A percentile compares a stretch with the other conserved stretches of the same genome.
phyloP scores from a whole-genome alignment of 305 asterid species.

The Petunia hybrid region DNA sequence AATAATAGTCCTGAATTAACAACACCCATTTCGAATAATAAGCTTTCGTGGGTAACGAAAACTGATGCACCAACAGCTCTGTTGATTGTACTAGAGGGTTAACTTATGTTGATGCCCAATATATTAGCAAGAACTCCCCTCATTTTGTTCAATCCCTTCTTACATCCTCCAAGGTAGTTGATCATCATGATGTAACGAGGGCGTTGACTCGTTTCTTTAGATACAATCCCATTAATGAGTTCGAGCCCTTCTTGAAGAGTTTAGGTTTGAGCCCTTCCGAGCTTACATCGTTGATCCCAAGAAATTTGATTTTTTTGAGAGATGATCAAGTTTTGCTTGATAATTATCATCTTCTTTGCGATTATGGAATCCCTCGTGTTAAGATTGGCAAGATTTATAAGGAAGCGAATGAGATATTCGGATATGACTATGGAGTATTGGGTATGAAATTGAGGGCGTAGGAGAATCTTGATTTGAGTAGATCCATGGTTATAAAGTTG shows the following conservation, averaged over 20 bases:
- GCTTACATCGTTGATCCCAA: conserved; percentile 59
- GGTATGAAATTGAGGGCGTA: conserved; percentile 58
- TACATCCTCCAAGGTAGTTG: conserved; percentile 53
- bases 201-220: conserved; percentile 67
- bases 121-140: conserved; percentile 89
- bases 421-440: conserved; percentile 55
- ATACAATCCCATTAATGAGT: conserved; percentile 86
- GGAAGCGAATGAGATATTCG: conserved; percentile 66
- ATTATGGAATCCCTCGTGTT: conserved; percentile 73
- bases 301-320: conserved; percentile 59
- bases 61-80: conserved; percentile 77
- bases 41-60: conserved; percentile 57
- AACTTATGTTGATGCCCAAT: conserved; percentile 76
- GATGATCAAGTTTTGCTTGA: conserved; percentile 71
- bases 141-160: conserved; percentile 58
- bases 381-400: conserved; percentile 77
- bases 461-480: conserved; percentile 68
- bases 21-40: conserved; percentile 40
- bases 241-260: conserved; percentile 91
- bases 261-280: conserved; percentile 69
- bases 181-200: conserved; percentile 61
- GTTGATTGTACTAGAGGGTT: conserved; percentile 82
- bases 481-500: conserved; percentile 64
- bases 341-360: conserved; percentile 71
- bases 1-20: conserved; percentile 44